Evolutionary conservation across 192 early-diverging fungal species (phyloP).

Genomic region (Physocladia obscura): DNA sequence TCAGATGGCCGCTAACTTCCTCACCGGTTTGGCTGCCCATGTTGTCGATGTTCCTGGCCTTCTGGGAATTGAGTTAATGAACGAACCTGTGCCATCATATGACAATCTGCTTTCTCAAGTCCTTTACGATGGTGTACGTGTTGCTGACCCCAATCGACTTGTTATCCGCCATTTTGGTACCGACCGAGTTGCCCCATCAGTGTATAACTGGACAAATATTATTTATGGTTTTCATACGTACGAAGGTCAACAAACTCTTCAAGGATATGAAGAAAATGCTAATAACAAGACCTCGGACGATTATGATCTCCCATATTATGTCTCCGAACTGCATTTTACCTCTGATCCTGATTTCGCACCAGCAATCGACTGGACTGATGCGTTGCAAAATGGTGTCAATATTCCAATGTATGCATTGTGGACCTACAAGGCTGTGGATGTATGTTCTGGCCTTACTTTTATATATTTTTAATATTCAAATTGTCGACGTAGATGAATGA

Average conservation of each 20-base stretch:
- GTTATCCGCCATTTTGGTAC: background rate
- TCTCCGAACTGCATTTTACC: background rate
- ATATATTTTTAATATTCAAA: too few species aligned
- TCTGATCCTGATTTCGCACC: background rate
- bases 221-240: constrained; percentile 10
- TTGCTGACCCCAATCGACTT: constrained; percentile 1
- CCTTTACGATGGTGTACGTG: background rate
- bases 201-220: background rate
- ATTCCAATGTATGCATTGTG: background rate
- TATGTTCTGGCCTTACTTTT: too few species aligned
- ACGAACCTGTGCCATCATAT: background rate
- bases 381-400: background rate
- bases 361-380: background rate
- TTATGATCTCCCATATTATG: background rate
- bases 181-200: background rate
- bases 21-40: background rate
- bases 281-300: background rate
- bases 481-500: too few species aligned
- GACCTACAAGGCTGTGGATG: constrained; percentile 4
- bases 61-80: background rate
- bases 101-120: background rate
- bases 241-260: background rate
- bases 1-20: background rate
- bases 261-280: background rate
- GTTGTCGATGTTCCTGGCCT: background rate